A percentile compares a stretch with the other conserved stretches of the same genome.
phyloP scores from a whole-genome alignment of 1,139 yeast genomes.

The Lodderomyces pseudojiufengensis region DNA sequence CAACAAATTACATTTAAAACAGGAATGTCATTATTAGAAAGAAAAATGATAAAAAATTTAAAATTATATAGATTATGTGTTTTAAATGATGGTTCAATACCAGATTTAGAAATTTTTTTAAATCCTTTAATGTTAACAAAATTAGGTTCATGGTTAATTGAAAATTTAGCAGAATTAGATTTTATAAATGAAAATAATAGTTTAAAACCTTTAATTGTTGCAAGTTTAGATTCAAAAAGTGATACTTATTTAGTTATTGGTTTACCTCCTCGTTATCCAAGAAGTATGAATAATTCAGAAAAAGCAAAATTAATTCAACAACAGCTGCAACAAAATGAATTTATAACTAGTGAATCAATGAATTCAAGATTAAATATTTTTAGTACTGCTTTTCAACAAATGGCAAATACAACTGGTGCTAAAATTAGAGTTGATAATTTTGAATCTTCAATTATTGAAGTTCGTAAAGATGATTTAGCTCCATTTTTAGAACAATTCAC shows the following conservation, averaged over 20 bases:
- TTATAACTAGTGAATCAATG: slow-evolving; percentile 13
- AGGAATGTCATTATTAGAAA: slow-evolving; percentile 84
- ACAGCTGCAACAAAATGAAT: slow-evolving; percentile 28
- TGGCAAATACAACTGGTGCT: slow-evolving; percentile 80
- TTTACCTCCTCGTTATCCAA: slow-evolving; percentile 75
- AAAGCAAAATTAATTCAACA: slow-evolving; percentile 34
- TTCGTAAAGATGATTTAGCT: slow-evolving; percentile 79
- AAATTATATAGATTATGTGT: slow-evolving; percentile 83
- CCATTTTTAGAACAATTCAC: slow-evolving; percentile 80
- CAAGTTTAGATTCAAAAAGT: slow-evolving; percentile 70
- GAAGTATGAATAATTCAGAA: slow-evolving; percentile 50
- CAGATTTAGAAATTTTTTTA: slow-evolving; percentile 70
- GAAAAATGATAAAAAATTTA: slow-evolving; percentile 73
- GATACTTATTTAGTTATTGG: slow-evolving; percentile 90
- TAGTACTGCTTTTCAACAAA: slow-evolving; percentile 85
- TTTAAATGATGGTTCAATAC: slow-evolving; percentile 73
- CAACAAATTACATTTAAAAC: slow-evolving; percentile 86
- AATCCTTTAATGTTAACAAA: slow-evolving; percentile 85
- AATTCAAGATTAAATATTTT: slow-evolving; percentile 65
- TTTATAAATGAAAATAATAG: slow-evolving; percentile 41
- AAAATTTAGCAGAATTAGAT: slow-evolving; percentile 81
- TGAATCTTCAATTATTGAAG: slow-evolving; percentile 90
- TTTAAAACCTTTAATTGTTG: slow-evolving; percentile 80
- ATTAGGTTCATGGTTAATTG: slow-evolving; percentile 87
- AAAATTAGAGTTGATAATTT: slow-evolving; percentile 89